Evolutionary conservation across 202 grass and related monocot species (phyloP).

Genomic region (Brachypodium distachyon): DNA sequence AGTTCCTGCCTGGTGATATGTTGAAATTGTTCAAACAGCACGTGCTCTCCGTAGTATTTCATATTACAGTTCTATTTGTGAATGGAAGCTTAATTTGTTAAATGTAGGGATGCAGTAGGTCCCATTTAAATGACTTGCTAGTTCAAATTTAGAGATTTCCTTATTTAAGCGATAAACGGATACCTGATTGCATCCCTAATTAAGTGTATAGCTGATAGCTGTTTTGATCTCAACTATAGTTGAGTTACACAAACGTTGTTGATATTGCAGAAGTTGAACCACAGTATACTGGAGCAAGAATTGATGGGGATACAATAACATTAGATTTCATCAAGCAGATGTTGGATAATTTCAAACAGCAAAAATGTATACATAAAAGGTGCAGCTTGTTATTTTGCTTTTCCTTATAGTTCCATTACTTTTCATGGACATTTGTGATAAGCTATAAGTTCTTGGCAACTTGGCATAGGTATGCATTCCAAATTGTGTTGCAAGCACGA

Average conservation of each 20-base stretch:
- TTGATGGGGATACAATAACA: slow-evolving; percentile 58
- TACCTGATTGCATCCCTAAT: no score
- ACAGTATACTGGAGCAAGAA: slow-evolving; percentile 55
- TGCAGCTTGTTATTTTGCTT: slow-evolving; percentile 15
- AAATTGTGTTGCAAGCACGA: slow-evolving; percentile 57
- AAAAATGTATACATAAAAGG: slow-evolving; percentile 71
- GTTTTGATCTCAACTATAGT: not conserved
- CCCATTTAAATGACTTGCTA: no score
- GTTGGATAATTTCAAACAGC: slow-evolving; percentile 71
- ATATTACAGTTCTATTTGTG: not conserved
- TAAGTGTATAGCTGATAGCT: not conserved
- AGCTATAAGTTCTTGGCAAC: not conserved
- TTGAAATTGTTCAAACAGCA: not conserved
- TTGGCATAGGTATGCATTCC: slow-evolving; percentile 63
- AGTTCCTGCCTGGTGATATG: not conserved
- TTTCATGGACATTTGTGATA: slow-evolving; percentile 13
- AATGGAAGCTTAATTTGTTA: not conserved
- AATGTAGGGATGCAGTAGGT: no score
- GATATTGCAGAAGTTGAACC: slow-evolving; percentile 50
- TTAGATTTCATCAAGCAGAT: slow-evolving; percentile 70
- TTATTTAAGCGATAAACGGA: no score
- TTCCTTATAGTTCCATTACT: not conserved
- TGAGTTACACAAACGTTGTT: slow-evolving; percentile 6
- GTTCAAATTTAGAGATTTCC: no score
- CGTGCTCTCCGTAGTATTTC: not conserved